Conservation (phyloP, 2,329 filamentous ascomycete species). For the Microcera coccophila region DNA sequence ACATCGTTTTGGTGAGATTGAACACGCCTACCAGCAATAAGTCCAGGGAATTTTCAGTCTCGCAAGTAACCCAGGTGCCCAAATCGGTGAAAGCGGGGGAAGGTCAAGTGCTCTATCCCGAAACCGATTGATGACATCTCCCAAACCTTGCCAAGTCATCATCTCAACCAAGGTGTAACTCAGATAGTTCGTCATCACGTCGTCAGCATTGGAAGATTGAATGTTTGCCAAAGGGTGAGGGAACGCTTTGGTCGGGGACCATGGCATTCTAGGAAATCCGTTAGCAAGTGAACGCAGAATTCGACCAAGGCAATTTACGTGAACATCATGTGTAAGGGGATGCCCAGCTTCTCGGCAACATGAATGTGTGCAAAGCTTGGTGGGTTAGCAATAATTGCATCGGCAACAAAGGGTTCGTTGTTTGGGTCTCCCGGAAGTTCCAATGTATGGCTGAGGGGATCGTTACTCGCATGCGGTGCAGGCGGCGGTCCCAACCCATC, state of each 20-base stretch:
- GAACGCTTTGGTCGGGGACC: constrained; percentile 80
- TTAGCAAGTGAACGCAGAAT: constrained; percentile 26
- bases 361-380: constrained; percentile 75
- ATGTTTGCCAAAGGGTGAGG: constrained; percentile 85
- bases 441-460: constrained; percentile 40
- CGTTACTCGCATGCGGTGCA: constrained; percentile 44
- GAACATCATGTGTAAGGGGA: constrained; percentile 83
- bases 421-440: constrained; percentile 39
- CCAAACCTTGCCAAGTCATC: constrained; percentile 89
- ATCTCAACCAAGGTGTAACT: constrained; percentile 83
- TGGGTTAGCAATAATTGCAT: constrained; percentile 75
- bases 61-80: constrained; percentile 75
- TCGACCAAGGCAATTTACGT: constrained; percentile 56
- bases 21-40: constrained; percentile 67
- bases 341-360: constrained; percentile 69
- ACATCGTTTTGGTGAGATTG: neutral
- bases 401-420: constrained; percentile 70
- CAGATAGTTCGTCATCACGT: constrained; percentile 74
- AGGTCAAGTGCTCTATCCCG: constrained; percentile 70
- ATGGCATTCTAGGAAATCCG: constrained; percentile 72
- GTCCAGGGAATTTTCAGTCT: constrained; percentile 78
- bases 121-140: constrained; percentile 88
- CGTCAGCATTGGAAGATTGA: constrained; percentile 69
- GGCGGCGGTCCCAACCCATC: constrained; percentile 56
- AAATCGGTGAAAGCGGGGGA: constrained; percentile 73